Evolutionary conservation across 371 early-diverging fungal genomes (phyloP).

Genomic region (Lichtheimia ramosa): DNA sequence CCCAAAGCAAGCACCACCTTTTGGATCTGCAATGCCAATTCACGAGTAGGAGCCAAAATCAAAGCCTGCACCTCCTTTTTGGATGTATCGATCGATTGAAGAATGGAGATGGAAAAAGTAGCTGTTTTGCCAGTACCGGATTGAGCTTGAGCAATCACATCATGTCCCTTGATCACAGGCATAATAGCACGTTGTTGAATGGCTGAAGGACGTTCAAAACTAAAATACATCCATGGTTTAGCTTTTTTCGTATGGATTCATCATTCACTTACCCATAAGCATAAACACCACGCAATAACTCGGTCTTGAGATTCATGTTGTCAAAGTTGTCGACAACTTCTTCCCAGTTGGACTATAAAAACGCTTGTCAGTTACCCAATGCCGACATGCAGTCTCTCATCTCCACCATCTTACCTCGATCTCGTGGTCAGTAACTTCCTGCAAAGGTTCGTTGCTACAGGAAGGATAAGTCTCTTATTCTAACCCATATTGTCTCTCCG

Average conservation of each 20-base stretch:
- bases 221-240: slow-evolving; percentile 8
- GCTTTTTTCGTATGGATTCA: background rate
- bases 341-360: slow-evolving; percentile 67
- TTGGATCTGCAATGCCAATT: slow-evolving; percentile 89
- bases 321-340: slow-evolving; percentile 81
- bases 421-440: slow-evolving; percentile 25
- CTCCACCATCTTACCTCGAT: slow-evolving; percentile 18
- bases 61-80: slow-evolving; percentile 82
- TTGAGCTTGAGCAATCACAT: slow-evolving; percentile 95
- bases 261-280: slow-evolving; percentile 67
- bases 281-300: slow-evolving; percentile 86
- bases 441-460: slow-evolving; percentile 25
- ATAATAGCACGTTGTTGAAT: slow-evolving; percentile 93
- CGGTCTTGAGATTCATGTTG: slow-evolving; percentile 78
- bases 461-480: no score
- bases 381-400: background rate
- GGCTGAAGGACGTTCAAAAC: slow-evolving; percentile 86
- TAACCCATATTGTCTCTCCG: no score
- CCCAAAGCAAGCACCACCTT: slow-evolving; percentile 82
- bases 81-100: slow-evolving; percentile 80
- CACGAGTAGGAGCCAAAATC: slow-evolving; percentile 89
- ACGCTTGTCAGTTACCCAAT: background rate
- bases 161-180: slow-evolving; percentile 80
- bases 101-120: slow-evolving; percentile 90
- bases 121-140: slow-evolving; percentile 98